phyloP scores from a whole-genome alignment of 345 rosid species.

The Euclidium syriacum region DNA sequence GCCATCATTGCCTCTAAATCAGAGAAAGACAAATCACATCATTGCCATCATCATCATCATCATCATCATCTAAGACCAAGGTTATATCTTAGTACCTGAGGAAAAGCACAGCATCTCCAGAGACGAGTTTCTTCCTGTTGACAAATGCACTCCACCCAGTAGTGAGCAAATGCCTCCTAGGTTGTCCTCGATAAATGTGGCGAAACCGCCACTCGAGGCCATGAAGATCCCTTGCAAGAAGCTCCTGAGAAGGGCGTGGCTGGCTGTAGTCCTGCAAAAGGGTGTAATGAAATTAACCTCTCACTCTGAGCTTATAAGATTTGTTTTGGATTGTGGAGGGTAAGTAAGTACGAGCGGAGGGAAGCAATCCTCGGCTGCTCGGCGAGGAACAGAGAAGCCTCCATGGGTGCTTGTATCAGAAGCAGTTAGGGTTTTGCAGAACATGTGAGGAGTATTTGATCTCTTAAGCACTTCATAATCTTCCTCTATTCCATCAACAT shows the following conservation, averaged over 20 bases:
- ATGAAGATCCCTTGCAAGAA: conserved; percentile 93
- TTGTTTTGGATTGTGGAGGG: not conserved
- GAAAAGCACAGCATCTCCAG: conserved; percentile 99
- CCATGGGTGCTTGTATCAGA: conserved; percentile 99
- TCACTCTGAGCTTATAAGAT: not conserved
- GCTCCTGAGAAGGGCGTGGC: conserved; percentile 97
- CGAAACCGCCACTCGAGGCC: conserved; percentile 96
- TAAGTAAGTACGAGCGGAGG: conserved; percentile 70
- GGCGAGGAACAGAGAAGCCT: conserved; percentile 96
- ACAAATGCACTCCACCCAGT: conserved; percentile 99
- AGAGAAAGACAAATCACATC: not conserved
- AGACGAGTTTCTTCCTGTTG: conserved; percentile 93
- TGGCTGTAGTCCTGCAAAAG: conserved; percentile 76
- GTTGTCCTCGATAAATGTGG: conserved; percentile 96
- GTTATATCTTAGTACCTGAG: conserved; percentile 67
- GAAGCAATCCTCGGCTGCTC: conserved; percentile 99
- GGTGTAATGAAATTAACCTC: not conserved
- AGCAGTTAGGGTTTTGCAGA: conserved; percentile 98
- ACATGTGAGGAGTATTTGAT: conserved; percentile 87
- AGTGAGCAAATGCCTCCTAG: conserved; percentile 96
- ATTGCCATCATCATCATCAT: no score
- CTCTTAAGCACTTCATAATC: conserved; percentile 54
- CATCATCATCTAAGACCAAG: no score
- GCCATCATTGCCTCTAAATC: conserved; percentile 86
- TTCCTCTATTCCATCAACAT: conserved; percentile 61